These are phyloP conservation scores for Thalassiosira sp. DNA, from an alignment of 352 stramenopile genomes.

Conservation along the genomic window DNA sequence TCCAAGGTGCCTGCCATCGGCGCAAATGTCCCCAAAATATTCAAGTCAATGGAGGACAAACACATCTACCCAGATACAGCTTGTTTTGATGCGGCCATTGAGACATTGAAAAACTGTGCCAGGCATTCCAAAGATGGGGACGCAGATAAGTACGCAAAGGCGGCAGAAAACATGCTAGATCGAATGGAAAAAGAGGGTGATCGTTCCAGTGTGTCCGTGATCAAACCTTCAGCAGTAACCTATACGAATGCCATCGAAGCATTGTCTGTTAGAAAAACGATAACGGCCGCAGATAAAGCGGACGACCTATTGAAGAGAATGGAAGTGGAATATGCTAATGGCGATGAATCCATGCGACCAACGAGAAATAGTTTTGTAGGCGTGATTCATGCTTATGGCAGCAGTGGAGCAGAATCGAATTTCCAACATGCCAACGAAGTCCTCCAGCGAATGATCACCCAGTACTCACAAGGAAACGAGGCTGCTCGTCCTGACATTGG, in stretches of 20 bases:
- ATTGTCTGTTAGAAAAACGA: slow-evolving; percentile 40
- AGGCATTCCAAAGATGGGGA: slow-evolving; percentile 30
- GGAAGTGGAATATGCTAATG: slow-evolving; percentile 35
- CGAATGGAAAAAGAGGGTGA: slow-evolving; percentile 68
- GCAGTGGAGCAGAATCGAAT: slow-evolving; percentile 40
- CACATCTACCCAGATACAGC: slow-evolving; percentile 69
- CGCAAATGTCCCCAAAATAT: slow-evolving; percentile 48
- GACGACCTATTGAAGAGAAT: slow-evolving; percentile 60
- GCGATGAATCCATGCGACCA: slow-evolving; percentile 43
- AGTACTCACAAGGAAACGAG: slow-evolving; percentile 40
- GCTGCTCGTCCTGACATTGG: slow-evolving; percentile 33
- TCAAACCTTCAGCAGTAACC: slow-evolving; percentile 58
- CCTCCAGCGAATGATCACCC: slow-evolving; percentile 46
- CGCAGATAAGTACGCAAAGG: slow-evolving; percentile 45
- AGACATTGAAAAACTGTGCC: slow-evolving; percentile 62
- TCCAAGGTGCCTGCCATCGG: slow-evolving; percentile 40
- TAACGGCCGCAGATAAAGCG: slow-evolving; percentile 38
- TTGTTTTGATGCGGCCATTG: slow-evolving; percentile 70
- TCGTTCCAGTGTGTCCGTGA: slow-evolving; percentile 49
- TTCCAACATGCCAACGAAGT: slow-evolving; percentile 48
- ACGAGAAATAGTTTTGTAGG: slow-evolving; percentile 56
- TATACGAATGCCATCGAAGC: slow-evolving; percentile 79
- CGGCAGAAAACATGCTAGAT: slow-evolving; percentile 57
- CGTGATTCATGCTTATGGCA: slow-evolving; percentile 51
- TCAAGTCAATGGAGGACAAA: slow-evolving; percentile 69